Evolutionary conservation across 495 filamentous ascomycete species (phyloP), one percentile per base, ranked within the genome.

Genomic region (Penicillium coffeae): DNA sequence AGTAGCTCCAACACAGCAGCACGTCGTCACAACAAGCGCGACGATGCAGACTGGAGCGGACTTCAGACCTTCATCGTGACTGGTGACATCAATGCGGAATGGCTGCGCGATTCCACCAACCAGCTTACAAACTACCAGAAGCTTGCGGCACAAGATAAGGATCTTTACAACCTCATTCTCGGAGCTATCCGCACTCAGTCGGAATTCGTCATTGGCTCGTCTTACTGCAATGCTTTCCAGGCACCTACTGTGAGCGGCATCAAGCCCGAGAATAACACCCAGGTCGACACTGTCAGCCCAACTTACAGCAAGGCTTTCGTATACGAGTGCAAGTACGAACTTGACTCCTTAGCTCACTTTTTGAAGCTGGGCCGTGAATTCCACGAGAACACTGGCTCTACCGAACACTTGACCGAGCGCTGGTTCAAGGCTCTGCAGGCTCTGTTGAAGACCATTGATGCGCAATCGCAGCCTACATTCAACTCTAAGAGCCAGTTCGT

Each of bases 151-250:
- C 84, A 87, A 50, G 93, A 97, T 61, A 75, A 79, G 42, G 72
- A 64, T 8, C 81, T 97, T 38, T 78, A 84, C 57, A 84, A 77
- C 40, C 73, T 99, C 21, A 93, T 97, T 38, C 75, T 94, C 0
- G 93, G 93, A 5, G 94, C 94, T 39, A 96, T 99, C 70, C 95
- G 95, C 63, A 97, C 94, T 2, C 93, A 99, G 66, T 82, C 84
- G 20, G 90, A 96, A 62, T 98, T 87, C 56, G 89, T 99, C 16
- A 95, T 97, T 48, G 80, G 89, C 50, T 89, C 87, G 2, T 93
- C 94, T 3, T 99, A 96, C 70, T 99, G 93, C 76, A 96, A 97
- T 70, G 92, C 94, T 21, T 99, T 97, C 71, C 93, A 99, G 54
- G 92, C 93, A 3, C 93, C 93, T 0, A 82, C 87, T 12, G 84